Evolutionary conservation across 164 flowering plant genomes (phyloP), one percentile per base, ranked within the genome.

Genomic region (Stephania cephalantha): DNA sequence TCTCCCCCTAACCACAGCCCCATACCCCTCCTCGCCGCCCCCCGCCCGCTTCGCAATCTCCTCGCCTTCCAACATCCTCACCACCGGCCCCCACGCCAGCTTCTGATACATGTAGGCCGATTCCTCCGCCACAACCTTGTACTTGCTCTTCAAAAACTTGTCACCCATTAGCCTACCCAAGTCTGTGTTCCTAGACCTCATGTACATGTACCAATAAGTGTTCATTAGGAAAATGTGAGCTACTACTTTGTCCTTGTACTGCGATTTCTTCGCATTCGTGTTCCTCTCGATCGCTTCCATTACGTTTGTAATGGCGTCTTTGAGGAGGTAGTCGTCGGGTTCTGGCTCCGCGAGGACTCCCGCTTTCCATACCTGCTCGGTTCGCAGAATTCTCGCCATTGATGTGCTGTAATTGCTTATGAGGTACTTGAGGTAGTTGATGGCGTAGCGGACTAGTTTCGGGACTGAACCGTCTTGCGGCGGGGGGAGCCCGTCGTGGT

Each of bases 171-270:
- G 75, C 73, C 76, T 85, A 9, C 86, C 88, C 2, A 89, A 83
- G 53, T 89, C 93, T 1, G 91, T 75, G 72, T 80, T 87, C 66
- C 87, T 83, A 15, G 79, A 80, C 79, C 91, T 85, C 91, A 91
- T 91, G 86, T 91, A 91, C 11, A 91, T 85, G 79, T 91, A 91
- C 95, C 95, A 91, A 79, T 89, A 86, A 0, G 90, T 85, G 83
- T 91, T 91, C 95, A 91, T 88, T 44, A 84, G 22, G 78, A 89
- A 91, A 1, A 89, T 68, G 20, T 83, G 83, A 0, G 85, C 74
- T 1, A 91, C 82, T 10, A 86, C 78, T 76, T 76, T 83, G 82
- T 91, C 91, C 72, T 80, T 85, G 82, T 85, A 89, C 17, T 81
- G 79, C 2, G 78, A 70, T 73, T 80, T 85, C 73, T 89, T 88